These are phyloP conservation scores for Mycena metata DNA, from an alignment of 768 basidiomycete genomes.

Conservation along the genomic window DNA sequence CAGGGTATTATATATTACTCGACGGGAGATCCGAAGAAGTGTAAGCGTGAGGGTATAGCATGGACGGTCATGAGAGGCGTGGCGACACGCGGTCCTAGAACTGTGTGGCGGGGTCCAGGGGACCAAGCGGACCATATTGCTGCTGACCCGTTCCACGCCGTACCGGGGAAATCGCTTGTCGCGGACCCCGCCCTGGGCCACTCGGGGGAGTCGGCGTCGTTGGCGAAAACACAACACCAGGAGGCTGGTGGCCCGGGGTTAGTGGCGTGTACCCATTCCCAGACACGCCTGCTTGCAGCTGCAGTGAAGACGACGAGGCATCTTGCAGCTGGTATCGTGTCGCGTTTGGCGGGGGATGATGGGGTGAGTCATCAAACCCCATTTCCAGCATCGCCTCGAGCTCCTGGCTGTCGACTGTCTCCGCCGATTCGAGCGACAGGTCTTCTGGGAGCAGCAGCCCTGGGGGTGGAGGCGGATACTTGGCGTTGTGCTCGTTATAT, in stretches of 20 bases:
- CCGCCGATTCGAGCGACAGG: slow-evolving; percentile 52
- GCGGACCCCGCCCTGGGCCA: slow-evolving; percentile 33
- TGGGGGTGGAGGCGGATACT: slow-evolving; percentile 90
- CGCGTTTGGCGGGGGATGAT: slow-evolving; percentile 60
- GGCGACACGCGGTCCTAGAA: slow-evolving; percentile 49
- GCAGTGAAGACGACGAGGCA: slow-evolving; percentile 59
- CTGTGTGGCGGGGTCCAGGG: slow-evolving; percentile 70
- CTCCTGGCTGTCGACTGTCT: slow-evolving; percentile 77
- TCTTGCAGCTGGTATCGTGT: slow-evolving; percentile 77
- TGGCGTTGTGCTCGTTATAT: slow-evolving; percentile 87
- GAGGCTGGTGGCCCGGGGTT: slow-evolving; percentile 54
- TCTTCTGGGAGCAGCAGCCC: slow-evolving; percentile 66
- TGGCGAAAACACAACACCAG: slow-evolving; percentile 38
- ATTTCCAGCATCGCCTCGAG: slow-evolving; percentile 93
- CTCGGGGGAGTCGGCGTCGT: slow-evolving; percentile 52
- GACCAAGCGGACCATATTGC: slow-evolving; percentile 70
- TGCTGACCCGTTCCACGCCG: slow-evolving; percentile 48
- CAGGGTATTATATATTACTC: slow-evolving; percentile 42
- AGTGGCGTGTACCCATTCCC: slow-evolving; percentile 71
- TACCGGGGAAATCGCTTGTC: slow-evolving; percentile 31
- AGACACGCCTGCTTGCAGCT: slow-evolving; percentile 45
- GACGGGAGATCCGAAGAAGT: slow-evolving; percentile 37
- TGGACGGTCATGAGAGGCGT: slow-evolving; percentile 29
- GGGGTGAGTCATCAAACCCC: slow-evolving; percentile 85
- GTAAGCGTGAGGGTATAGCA: slow-evolving; percentile 39